Evolutionary conservation across 2,329 filamentous ascomycete species (phyloP).

Genomic region (Fusarium miscanthi): DNA sequence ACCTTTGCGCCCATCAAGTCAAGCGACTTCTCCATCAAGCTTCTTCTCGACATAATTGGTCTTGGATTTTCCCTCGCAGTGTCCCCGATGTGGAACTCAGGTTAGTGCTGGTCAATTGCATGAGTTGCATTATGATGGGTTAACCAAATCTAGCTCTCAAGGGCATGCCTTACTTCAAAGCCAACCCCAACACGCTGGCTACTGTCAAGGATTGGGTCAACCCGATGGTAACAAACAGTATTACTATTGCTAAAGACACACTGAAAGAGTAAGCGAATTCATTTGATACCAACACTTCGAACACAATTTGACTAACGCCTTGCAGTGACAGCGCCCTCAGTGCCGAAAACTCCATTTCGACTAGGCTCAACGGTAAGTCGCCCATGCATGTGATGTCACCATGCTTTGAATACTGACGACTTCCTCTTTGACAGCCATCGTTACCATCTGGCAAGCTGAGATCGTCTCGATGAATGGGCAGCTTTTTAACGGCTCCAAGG

Average conservation of each 20-base stretch:
- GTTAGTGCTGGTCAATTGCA: neutral
- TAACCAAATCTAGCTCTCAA: neutral
- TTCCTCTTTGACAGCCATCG: neutral
- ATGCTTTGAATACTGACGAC: fast-evolving
- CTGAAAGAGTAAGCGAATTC: neutral
- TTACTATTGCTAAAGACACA: neutral
- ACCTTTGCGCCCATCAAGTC: neutral
- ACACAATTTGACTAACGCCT: neutral
- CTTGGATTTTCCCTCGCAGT: neutral
- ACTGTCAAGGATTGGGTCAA: neutral
- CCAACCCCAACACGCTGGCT: neutral
- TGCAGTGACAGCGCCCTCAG: neutral
- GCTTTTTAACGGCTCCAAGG: neutral
- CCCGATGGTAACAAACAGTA: neutral
- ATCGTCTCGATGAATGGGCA: neutral
- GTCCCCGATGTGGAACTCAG: neutral
- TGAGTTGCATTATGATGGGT: fast-evolving
- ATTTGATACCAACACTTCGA: fast-evolving
- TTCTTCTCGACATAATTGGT: neutral
- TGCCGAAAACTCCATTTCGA: neutral
- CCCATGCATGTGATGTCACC: fast-evolving
- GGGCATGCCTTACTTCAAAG: neutral
- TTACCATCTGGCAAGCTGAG: neutral
- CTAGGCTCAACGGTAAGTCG: neutral
- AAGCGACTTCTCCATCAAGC: neutral